Conservation (phyloP, 805 yeast genomes). For the Yamadazyma akitaensis region DNA sequence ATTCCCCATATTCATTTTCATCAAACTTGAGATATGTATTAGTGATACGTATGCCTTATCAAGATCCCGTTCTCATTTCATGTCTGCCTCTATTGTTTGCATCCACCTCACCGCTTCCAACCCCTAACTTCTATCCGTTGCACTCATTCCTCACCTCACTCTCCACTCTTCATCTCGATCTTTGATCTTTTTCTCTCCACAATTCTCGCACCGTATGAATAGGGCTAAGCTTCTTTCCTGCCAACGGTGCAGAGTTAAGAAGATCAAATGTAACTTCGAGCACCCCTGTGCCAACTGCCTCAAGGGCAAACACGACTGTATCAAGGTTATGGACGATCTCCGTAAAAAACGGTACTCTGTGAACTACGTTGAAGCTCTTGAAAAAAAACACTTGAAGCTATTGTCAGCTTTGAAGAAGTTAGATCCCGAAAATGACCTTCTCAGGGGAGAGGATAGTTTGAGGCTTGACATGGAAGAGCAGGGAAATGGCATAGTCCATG, state of each 20-base stretch:
- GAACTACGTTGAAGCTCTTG: slow-evolving; percentile 47
- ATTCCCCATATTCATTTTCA: too few species aligned
- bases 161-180: too few species aligned
- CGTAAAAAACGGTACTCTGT: slow-evolving; percentile 50
- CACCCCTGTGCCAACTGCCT: slow-evolving; percentile 49
- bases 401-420: slow-evolving; percentile 6
- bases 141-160: too few species aligned
- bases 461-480: not conserved
- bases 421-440: not conserved
- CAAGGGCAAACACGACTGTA: slow-evolving; percentile 42
- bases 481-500: not conserved
- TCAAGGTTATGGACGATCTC: slow-evolving; percentile 46
- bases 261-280: slow-evolving; percentile 48
- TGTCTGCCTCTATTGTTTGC: too few species aligned
- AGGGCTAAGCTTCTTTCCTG: slow-evolving; percentile 22
- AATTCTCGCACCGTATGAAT: slow-evolving; percentile 4
- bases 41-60: too few species aligned
- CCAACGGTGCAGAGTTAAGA: slow-evolving; percentile 40
- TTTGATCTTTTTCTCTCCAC: not conserved
- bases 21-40: too few species aligned
- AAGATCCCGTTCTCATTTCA: too few species aligned
- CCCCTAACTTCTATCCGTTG: too few species aligned
- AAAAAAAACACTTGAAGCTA: slow-evolving; percentile 25
- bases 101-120: too few species aligned
- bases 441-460: not conserved